Evolutionary conservation across 345 rosid genomes (phyloP).

Genomic region (Eucalyptus shirleyi): DNA sequence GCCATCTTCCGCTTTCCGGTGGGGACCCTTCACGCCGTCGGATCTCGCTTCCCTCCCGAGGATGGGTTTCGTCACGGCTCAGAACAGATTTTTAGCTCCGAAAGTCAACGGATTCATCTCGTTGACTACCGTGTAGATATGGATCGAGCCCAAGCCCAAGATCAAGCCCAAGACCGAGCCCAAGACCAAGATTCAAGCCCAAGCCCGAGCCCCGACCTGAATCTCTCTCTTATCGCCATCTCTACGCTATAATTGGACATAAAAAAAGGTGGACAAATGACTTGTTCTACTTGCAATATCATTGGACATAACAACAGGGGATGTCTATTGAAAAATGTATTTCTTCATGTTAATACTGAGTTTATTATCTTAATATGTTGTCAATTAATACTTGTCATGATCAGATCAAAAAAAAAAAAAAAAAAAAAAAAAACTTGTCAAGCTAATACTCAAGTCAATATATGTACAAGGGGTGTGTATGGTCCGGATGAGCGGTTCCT

Average conservation of each 20-base stretch:
- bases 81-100: too few relatives aligned
- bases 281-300: too few relatives aligned
- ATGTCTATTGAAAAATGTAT: not conserved
- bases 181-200: not conserved
- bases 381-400: not conserved
- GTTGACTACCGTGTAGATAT: not conserved
- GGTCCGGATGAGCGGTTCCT: too few relatives aligned
- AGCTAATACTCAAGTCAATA: not conserved
- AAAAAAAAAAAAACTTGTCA: too few relatives aligned
- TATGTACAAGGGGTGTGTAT: too few relatives aligned
- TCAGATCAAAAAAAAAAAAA: too few relatives aligned
- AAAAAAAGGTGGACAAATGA: too few relatives aligned
- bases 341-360: too few relatives aligned
- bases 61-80: not conserved
- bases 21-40: not conserved
- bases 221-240: not conserved
- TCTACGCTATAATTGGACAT: too few relatives aligned
- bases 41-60: not conserved
- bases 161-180: not conserved
- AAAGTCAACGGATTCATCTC: not conserved
- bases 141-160: not conserved
- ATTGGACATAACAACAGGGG: too few relatives aligned
- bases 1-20: not conserved
- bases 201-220: fast-evolving
- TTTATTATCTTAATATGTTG: not conserved